Evolutionary conservation across 2,329 filamentous ascomycete genomes (phyloP).

Genomic region (Pseudocercospora ulei): DNA sequence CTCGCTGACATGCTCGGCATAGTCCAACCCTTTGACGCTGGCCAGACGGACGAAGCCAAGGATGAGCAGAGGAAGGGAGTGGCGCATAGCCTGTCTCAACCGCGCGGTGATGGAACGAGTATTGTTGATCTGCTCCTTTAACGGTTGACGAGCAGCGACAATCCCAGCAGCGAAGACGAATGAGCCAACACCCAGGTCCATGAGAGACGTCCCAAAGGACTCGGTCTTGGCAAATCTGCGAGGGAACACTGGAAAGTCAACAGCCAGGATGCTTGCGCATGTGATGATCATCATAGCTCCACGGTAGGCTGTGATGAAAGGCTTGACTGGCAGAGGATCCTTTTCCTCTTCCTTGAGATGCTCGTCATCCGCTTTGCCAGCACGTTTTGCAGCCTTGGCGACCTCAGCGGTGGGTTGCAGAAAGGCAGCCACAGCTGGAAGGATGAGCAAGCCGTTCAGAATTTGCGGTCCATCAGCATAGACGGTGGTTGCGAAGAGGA

Average conservation of each 20-base stretch:
- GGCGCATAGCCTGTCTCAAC: constrained; percentile 59
- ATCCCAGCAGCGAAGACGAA: constrained; percentile 93
- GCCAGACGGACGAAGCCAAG: constrained; percentile 72
- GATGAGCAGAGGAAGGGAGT: constrained; percentile 70
- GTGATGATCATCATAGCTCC: constrained; percentile 86
- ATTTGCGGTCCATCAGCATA: constrained; percentile 68
- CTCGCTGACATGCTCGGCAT: constrained; percentile 92
- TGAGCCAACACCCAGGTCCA: constrained; percentile 94
- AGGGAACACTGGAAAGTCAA: constrained; percentile 89
- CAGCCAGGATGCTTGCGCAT: constrained; percentile 84
- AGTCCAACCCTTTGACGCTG: constrained; percentile 88
- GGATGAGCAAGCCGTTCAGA: constrained; percentile 62
- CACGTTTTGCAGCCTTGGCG: constrained; percentile 25
- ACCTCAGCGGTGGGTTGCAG: constrained; percentile 41
- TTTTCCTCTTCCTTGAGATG: constrained; percentile 18
- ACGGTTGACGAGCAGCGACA: constrained; percentile 71
- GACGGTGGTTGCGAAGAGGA: constrained; percentile 75
- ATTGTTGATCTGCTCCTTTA: constrained; percentile 49
- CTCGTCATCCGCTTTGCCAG: constrained; percentile 20
- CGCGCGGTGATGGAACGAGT: constrained; percentile 48
- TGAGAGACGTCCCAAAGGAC: constrained; percentile 98
- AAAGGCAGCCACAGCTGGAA: constrained; percentile 49
- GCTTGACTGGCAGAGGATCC: constrained; percentile 64
- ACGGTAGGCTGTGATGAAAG: constrained; percentile 85
- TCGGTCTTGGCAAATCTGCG: constrained; percentile 94